Evolutionary conservation across 1,139 yeast species (phyloP), one percentile per base, ranked within the genome.

Genomic region (Kluyveromyces marxianus): DNA sequence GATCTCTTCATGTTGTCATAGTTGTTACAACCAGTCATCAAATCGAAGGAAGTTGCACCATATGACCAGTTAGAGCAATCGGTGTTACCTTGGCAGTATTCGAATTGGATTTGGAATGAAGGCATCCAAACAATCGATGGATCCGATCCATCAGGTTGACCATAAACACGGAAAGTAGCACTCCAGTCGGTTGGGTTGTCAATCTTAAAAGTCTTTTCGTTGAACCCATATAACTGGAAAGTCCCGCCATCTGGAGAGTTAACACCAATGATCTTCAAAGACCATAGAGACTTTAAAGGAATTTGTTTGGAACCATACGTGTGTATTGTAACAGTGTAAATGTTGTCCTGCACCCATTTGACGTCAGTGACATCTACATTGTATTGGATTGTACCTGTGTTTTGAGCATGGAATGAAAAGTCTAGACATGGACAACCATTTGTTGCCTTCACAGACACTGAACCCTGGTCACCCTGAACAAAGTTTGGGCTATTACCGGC

Each of bases 61-160:
- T 57, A 62, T 3, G 35, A 25, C 60, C 65, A 54, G 10, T 46
- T 34, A 14, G 39, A 31, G 25, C 52, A 44, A n/a, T 47, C 42
- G 8, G 53, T 46, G 27, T 34, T 45, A 38, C 54, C 52, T 33
- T 52, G 49, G 26, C 49, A 33, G 55, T 63, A 62, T 42, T 64
- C 68, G 45, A 54, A 63, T 45, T 64, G 66, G 47, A 65, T 56
- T 47, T 60, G 62, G 49, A 59, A 59, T 14, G 50, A 44, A 8
- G 58, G 55, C 48, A 59, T 51, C 46, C 63, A 54, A 21, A 51
- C 47, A 8, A 39, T 21, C 21, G 54, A 51, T 5, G 35, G 28
- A 26, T 49, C 42, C 0, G 48, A 38, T 29, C 48, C 50, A 7
- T 41, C 41, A 4, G 43, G 37, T 6, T 51, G 47, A 37, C 59